A percentile compares a stretch with the other conserved stretches of the same genome.
phyloP scores from a whole-genome alignment of 257 asterid genomes.

The Scutellaria minor region DNA sequence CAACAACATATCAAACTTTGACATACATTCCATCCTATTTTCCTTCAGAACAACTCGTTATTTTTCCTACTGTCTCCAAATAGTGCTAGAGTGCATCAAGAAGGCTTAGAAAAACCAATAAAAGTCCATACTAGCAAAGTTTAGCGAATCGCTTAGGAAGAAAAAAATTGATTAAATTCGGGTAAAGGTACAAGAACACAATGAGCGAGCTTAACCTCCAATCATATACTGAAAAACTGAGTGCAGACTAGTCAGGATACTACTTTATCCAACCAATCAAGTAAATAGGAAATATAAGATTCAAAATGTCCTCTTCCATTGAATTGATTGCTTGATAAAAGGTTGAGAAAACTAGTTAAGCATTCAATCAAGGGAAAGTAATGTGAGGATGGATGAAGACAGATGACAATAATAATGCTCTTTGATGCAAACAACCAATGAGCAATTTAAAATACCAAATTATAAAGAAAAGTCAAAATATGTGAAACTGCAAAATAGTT shows the following conservation, averaged over 20 bases:
- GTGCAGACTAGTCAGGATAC: not conserved
- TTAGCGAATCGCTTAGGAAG: not conserved
- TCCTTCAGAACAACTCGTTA: not conserved
- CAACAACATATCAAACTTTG: not conserved
- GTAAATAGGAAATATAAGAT: not conserved
- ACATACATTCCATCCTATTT: not conserved
- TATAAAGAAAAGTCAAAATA: not conserved
- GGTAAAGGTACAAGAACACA: not conserved
- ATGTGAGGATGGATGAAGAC: not conserved
- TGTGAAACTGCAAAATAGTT: constrained; percentile 15
- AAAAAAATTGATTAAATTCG: not conserved
- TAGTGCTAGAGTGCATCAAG: not conserved
- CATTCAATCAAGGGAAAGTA: constrained; percentile 6
- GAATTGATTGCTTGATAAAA: not conserved
- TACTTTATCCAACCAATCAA: constrained; percentile 9
- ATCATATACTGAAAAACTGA: not conserved
- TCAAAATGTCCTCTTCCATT: not conserved
- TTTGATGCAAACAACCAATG: constrained; percentile 15
- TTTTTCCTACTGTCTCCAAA: not conserved
- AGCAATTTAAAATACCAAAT: constrained; percentile 13
- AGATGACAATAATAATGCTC: constrained; percentile 1
- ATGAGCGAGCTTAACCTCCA: not conserved
- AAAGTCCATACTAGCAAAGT: not conserved
- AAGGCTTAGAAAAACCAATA: not conserved
- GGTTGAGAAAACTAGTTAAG: constrained; percentile 5